Base-by-base conservation (phyloP, 2,329 filamentous ascomycete genomes). In the Blumeriella jaapii region DNA sequence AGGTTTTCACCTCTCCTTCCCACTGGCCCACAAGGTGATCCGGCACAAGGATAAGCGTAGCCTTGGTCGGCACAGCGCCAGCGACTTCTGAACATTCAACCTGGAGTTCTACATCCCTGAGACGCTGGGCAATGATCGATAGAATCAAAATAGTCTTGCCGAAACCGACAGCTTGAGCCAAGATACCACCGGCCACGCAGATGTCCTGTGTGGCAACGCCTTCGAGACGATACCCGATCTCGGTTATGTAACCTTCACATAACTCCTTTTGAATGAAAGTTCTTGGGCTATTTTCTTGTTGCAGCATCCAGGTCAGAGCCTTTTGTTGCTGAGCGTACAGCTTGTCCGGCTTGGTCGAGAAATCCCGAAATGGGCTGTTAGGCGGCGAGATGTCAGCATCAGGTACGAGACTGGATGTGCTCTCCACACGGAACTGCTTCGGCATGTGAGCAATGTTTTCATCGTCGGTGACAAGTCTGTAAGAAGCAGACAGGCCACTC, bases 101-200 rank as follows among this genome's bases (percentile, higher is more conserved):
- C 2, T 17, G 6, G 14, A 15, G 5, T 8, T 29, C 14, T 18
- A 13, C 6, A 10, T 14, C 10, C n/a, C 20, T 20, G 3, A 31
- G 19, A 4, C 29, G 18, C 2, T n/a, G 12, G 11, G 15, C 18
- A 17, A 37, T 32, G 6, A 80, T 54, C 1, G 63, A 73, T 9
- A 81, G 59, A 2, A 65, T 67, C 0, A 69, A 67, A 1, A 74
- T 67, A 0, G 77, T 82, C 48, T 82, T 82, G 0, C 78, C 78
- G 48, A 76, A 81, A 0, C 72, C 75, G 20, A 78, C 73, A 28
- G 71, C 63, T 47, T 79, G 74, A 2, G 74, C 74, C 20, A 79
- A 59, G 12, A 81, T 62, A 4, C 76, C 77, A 9, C 77, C 76
- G 12, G 63, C 64, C 25, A 76, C 42, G 19, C 40, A 22, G 34